phyloP scores from a whole-genome alignment of 2,329 filamentous ascomycete species.

The Neurospora crassa region DNA sequence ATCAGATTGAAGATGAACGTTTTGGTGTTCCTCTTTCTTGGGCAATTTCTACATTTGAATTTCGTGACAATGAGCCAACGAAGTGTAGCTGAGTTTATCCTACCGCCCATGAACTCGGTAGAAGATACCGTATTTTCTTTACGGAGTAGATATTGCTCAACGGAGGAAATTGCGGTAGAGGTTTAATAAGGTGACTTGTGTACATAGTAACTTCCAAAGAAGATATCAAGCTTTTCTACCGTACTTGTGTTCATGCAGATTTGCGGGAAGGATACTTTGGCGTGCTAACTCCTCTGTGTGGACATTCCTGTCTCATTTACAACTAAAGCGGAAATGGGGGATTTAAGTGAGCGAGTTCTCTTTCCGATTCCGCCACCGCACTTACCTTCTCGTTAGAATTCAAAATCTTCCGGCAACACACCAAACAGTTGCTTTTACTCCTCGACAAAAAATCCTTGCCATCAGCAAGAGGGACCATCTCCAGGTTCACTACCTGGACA shows the following conservation, averaged over 20 bases:
- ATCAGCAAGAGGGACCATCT: neutral
- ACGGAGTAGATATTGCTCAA: neutral
- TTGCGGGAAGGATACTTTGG: neutral
- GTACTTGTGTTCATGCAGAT: neutral
- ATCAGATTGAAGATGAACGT: neutral
- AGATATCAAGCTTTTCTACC: neutral
- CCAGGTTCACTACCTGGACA: neutral
- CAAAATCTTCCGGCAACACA: neutral
- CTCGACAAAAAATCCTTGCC: neutral
- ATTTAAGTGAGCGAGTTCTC: neutral
- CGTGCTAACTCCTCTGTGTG: neutral
- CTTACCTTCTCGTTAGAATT: neutral
- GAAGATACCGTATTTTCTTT: neutral
- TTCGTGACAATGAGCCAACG: neutral
- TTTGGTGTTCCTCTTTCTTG: neutral
- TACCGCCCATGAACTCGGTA: neutral
- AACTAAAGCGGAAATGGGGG: neutral
- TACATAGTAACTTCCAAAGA: neutral
- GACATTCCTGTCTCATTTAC: neutral
- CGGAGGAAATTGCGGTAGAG: too few species aligned
- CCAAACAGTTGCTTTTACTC: neutral
- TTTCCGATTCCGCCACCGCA: neutral
- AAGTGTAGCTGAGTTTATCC: neutral
- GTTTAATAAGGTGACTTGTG: too few species aligned
- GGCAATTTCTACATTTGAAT: neutral